Percentiles rank a stretch among this genome's conserved stretches.
phyloP scores from a whole-genome alignment of 2,329 filamentous ascomycete species.

The Neofusicoccum umdonicola region DNA sequence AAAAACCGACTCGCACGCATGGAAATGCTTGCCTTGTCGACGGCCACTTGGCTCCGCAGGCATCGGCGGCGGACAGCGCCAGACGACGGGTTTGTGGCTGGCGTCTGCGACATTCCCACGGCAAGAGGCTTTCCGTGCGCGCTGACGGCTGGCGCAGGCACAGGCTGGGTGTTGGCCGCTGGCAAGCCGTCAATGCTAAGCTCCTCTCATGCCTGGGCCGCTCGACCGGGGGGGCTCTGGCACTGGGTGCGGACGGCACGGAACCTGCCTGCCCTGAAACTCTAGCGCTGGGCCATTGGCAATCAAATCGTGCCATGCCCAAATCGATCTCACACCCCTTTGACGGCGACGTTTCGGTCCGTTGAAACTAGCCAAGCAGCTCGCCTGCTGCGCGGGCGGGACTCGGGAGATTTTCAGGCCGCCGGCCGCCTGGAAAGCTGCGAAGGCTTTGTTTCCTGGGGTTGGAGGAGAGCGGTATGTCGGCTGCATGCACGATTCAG shows the following conservation, averaged over 20 bases:
- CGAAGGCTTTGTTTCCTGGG: neutral
- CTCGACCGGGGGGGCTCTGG: neutral
- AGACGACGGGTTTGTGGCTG: neutral
- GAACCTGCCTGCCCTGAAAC: slow-evolving; percentile 13
- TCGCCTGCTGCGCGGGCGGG: neutral
- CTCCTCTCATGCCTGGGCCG: neutral
- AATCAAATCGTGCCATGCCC: neutral
- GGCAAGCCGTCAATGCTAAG: neutral
- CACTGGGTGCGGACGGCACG: slow-evolving; percentile 2
- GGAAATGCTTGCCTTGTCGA: neutral
- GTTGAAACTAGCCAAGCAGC: neutral
- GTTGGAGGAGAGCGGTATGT: neutral
- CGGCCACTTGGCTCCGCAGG: neutral
- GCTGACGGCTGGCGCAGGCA: neutral
- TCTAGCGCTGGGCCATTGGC: slow-evolving; percentile 2
- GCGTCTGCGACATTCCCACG: neutral
- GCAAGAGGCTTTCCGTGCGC: neutral
- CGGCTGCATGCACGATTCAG: slow-evolving; percentile 6
- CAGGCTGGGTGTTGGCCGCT: too few relatives aligned
- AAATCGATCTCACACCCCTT: neutral
- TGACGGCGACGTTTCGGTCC: slow-evolving; percentile 3
- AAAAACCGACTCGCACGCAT: neutral
- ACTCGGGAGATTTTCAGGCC: slow-evolving; percentile 8
- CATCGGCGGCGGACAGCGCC: neutral
- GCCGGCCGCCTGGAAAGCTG: neutral